Conservation (phyloP, 352 stramenopile genomes). For the Phytopythium aichiense region DNA sequence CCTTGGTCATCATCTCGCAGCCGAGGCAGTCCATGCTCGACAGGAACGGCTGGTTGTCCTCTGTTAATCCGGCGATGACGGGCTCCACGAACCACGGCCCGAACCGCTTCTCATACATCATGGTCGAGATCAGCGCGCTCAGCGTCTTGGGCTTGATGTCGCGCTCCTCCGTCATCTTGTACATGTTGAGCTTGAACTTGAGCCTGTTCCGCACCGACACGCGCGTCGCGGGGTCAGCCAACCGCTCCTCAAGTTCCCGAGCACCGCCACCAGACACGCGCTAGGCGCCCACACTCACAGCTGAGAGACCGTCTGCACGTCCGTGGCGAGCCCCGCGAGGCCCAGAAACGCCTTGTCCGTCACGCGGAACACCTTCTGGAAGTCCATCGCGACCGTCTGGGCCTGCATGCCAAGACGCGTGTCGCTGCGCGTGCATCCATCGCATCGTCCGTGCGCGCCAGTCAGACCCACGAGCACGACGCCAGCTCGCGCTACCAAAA, state of each 20-base stretch:
- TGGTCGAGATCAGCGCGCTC: conserved; percentile 92
- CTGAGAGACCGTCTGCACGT: conserved; percentile 97
- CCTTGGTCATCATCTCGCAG: conserved; percentile 93
- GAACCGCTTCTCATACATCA: conserved; percentile 99
- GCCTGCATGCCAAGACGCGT: conserved; percentile 95
- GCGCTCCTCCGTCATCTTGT: conserved; percentile 98
- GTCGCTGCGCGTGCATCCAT: conserved; percentile 64
- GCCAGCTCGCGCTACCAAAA: background rate
- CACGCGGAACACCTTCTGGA: conserved; percentile 99
- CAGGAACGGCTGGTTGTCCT: conserved; percentile 96
- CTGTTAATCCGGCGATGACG: conserved; percentile 95
- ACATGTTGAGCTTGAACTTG: conserved; percentile 96
- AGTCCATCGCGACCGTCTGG: conserved; percentile 97
- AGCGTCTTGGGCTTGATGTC: conserved; percentile 98
- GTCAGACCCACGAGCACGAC: background rate
- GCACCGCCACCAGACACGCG: background rate
- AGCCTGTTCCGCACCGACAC: conserved; percentile 31
- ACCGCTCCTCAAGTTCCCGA: background rate
- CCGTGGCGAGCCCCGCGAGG: conserved; percentile 95
- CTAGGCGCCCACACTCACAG: conserved; percentile 28
- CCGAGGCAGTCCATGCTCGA: conserved; percentile 98
- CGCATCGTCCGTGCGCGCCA: background rate
- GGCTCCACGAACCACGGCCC: conserved; percentile 99
- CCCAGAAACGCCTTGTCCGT: conserved; percentile 95
- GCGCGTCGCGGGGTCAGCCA: background rate